Conservation (phyloP, 257 asterid species). For the Pogostemon cablin region DNA sequence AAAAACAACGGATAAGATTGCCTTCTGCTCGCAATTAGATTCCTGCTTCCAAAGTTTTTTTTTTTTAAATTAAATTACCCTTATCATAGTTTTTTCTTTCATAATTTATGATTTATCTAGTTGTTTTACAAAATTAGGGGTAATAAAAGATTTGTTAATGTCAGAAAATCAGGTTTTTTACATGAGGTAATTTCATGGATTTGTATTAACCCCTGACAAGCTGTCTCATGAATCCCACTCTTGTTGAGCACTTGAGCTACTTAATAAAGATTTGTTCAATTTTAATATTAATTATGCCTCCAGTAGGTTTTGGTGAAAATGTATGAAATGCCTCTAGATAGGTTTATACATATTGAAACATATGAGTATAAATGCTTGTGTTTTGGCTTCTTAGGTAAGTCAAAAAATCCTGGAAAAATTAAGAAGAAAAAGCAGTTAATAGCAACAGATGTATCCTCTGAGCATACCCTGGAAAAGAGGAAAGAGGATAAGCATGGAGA, state of each 20-base stretch:
- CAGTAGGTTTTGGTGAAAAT: not conserved
- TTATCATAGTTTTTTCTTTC: not conserved
- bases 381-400: constrained; percentile 48
- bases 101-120: constrained; percentile 12
- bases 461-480: constrained; percentile 39
- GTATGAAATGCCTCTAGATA: too few relatives aligned
- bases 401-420: constrained; percentile 38
- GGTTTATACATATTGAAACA: too few relatives aligned
- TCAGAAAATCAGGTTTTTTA: not conserved
- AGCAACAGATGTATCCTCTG: constrained; percentile 34
- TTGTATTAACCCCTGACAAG: not conserved
- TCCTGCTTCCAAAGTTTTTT: constrained; percentile 20
- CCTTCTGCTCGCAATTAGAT: constrained; percentile 35
- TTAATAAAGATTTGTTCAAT: too few relatives aligned
- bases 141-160: constrained; percentile 1
- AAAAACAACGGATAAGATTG: constrained; percentile 29
- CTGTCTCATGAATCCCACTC: too few relatives aligned
- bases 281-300: not conserved
- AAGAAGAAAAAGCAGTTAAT: constrained; percentile 40
- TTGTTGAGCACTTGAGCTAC: too few relatives aligned
- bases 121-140: constrained; percentile 25
- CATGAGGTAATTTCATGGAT: not conserved
- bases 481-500: constrained; percentile 44
- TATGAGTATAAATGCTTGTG: constrained; percentile 12
- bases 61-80: too few relatives aligned